Conservation (phyloP, 2,329 filamentous ascomycete species). For the Metarhizium sp. region DNA sequence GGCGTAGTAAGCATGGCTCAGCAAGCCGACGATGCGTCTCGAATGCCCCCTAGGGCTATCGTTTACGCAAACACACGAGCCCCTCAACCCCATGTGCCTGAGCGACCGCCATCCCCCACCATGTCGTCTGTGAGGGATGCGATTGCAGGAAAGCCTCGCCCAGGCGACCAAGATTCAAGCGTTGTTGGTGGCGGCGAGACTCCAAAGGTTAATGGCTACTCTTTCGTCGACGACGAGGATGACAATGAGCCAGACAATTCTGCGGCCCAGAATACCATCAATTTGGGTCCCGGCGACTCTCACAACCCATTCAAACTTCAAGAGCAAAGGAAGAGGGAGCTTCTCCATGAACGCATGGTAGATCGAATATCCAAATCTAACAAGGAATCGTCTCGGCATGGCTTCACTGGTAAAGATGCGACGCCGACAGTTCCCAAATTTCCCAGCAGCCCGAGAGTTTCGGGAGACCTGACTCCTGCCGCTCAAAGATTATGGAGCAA, state of each 20-base stretch:
- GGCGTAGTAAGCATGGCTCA: slow-evolving; percentile 53
- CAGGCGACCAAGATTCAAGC: slow-evolving; percentile 51
- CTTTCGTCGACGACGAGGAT: slow-evolving; percentile 80
- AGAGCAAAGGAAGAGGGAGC: slow-evolving; percentile 67
- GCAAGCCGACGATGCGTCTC: slow-evolving; percentile 58
- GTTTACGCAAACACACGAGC: slow-evolving; percentile 79
- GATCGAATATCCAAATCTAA: slow-evolving; percentile 70
- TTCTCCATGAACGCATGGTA: slow-evolving; percentile 77
- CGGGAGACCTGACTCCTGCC: slow-evolving; percentile 59
- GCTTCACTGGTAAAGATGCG: slow-evolving; percentile 49
- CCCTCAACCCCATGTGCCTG: slow-evolving; percentile 36
- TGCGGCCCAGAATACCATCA: slow-evolving; percentile 31
- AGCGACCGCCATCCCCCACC: slow-evolving; percentile 64
- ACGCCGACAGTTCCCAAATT: slow-evolving; percentile 60
- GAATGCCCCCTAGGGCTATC: slow-evolving; percentile 67
- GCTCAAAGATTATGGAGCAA: slow-evolving; percentile 59
- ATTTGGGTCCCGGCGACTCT: slow-evolving; percentile 50
- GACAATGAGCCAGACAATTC: slow-evolving; percentile 32
- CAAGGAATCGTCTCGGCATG: slow-evolving; percentile 48
- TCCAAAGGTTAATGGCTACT: slow-evolving; percentile 84
- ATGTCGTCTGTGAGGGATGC: slow-evolving; percentile 78
- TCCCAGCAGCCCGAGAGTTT: slow-evolving; percentile 52
- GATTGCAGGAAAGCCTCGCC: slow-evolving; percentile 61
- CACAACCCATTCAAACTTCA: slow-evolving; percentile 74
- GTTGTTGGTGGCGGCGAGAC: slow-evolving; percentile 60